Conservation (phyloP, 805 yeast genomes). For the Maudiozyma serrabonitensis region DNA sequence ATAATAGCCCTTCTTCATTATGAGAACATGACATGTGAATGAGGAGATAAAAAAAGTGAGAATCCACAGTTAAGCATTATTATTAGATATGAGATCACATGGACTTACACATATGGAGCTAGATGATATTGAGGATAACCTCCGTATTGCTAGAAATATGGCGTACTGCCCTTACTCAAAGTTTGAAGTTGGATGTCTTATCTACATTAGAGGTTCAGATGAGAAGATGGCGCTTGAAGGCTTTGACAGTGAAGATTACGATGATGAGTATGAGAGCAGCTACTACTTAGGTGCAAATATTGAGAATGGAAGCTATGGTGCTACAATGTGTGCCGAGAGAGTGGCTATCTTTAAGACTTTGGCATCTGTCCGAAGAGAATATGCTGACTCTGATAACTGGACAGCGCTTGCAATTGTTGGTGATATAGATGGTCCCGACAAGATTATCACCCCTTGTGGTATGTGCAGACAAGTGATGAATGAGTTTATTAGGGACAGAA, state of each 20-base stretch:
- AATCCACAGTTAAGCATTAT: background rate
- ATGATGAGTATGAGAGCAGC: constrained; percentile 29
- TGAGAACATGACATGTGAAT: too few species aligned
- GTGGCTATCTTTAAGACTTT: constrained; percentile 53
- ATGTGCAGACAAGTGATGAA: constrained; percentile 84
- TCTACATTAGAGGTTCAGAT: constrained; percentile 34
- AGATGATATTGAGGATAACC: constrained; percentile 19
- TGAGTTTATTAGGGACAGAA: constrained; percentile 46
- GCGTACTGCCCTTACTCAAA: constrained; percentile 42
- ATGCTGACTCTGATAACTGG: background rate
- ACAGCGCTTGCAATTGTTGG: constrained; percentile 5
- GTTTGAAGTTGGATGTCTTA: constrained; percentile 65
- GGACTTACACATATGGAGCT: constrained; percentile 16
- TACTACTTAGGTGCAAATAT: constrained; percentile 71
- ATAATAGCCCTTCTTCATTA: too few species aligned
- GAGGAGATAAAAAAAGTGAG: too few species aligned
- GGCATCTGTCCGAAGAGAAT: background rate
- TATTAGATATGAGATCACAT: background rate
- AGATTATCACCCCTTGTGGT: constrained; percentile 80
- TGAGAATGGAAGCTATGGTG: constrained; percentile 89
- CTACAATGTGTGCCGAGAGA: constrained; percentile 68
- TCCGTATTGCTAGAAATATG: constrained; percentile 31
- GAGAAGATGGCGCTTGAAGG: background rate
- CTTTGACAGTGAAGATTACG: background rate
- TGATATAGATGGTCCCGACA: constrained; percentile 22